These are phyloP conservation scores for Exophiala bonariae DNA, from an alignment of 2,329 filamentous ascomycete genomes.

Conservation along the genomic window DNA sequence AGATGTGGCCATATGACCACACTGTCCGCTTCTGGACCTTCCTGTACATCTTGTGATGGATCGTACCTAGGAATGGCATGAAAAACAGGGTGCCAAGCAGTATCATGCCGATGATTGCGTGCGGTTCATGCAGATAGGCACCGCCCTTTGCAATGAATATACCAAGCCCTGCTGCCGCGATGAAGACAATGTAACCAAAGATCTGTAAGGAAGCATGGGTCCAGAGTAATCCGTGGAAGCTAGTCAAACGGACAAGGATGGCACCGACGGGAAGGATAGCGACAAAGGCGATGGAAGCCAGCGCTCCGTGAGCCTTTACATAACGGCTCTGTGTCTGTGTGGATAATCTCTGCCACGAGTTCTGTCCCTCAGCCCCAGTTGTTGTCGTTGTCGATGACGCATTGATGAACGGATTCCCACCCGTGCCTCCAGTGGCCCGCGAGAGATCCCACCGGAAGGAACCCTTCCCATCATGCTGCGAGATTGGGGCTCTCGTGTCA, in stretches of 20 bases:
- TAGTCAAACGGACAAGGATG: slow-evolving; percentile 23
- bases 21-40: slow-evolving; percentile 30
- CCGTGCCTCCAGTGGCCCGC: slow-evolving; percentile 27
- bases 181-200: slow-evolving; percentile 46
- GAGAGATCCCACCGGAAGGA: slow-evolving; percentile 27
- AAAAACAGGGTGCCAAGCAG: slow-evolving; percentile 43
- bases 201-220: slow-evolving; percentile 46
- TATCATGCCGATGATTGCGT: slow-evolving; percentile 54
- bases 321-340: slow-evolving; percentile 5
- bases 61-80: slow-evolving; percentile 54
- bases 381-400: slow-evolving; percentile 7
- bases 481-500: slow-evolving; percentile 22
- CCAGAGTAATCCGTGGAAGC: slow-evolving; percentile 26
- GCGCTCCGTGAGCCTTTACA: slow-evolving; percentile 1
- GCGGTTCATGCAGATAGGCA: slow-evolving; percentile 38
- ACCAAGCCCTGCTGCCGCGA: slow-evolving; percentile 51
- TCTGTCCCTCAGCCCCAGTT: neutral
- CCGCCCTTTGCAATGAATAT: slow-evolving; percentile 46
- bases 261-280: slow-evolving; percentile 25
- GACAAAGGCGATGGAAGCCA: slow-evolving; percentile 19
- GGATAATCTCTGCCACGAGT: slow-evolving; percentile 2
- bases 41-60: slow-evolving; percentile 13
- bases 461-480: slow-evolving; percentile 23
- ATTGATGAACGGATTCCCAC: slow-evolving; percentile 29
- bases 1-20: slow-evolving; percentile 52